Evolutionary conservation across 1,284 basidiomycete species (phyloP).

Genomic region (Kalmanozyma brasiliensis): DNA sequence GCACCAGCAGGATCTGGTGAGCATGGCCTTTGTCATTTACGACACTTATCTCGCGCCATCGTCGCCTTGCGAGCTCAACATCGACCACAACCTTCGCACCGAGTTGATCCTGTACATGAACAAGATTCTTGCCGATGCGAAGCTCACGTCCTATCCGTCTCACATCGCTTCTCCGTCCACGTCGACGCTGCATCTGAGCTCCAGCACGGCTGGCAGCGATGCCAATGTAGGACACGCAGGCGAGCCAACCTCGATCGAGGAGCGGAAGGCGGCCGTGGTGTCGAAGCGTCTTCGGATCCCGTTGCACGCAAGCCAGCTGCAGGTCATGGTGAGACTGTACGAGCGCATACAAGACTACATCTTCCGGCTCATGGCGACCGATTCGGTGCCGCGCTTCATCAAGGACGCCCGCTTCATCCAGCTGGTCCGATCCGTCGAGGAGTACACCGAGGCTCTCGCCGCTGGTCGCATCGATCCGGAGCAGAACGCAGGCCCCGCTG

Average conservation of each 20-base stretch:
- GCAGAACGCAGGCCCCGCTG: conserved; percentile 50
- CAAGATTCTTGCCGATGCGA: conserved; percentile 68
- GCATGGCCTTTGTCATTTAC: conserved; percentile 92
- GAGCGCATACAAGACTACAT: conserved; percentile 96
- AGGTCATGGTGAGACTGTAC: conserved; percentile 91
- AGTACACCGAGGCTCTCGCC: conserved; percentile 64
- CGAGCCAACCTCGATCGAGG: conserved; percentile 70
- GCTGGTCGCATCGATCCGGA: conserved; percentile 56
- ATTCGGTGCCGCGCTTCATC: conserved; percentile 80
- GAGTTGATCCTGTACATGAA: conserved; percentile 92
- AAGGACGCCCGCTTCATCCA: conserved; percentile 59
- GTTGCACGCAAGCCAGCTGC: conserved; percentile 76
- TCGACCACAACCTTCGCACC: conserved; percentile 93
- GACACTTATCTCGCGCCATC: conserved; percentile 94
- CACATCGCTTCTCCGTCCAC: conserved; percentile 23
- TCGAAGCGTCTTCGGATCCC: conserved; percentile 49
- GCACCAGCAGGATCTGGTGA: conserved; percentile 93
- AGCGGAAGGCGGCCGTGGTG: conserved; percentile 70
- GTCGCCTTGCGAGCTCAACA: conserved; percentile 94
- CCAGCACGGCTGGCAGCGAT: conserved; percentile 17
- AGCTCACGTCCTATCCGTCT: conserved; percentile 15
- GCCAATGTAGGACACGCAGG: conserved; percentile 5
- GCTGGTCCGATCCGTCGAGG: conserved; percentile 60
- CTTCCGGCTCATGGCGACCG: conserved; percentile 96
- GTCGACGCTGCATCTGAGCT: conserved; percentile 33